Percentiles rank a stretch among this genome's conserved stretches.
phyloP scores from a whole-genome alignment of 139 green algal species.

The Pseudopediastrum boryanum region DNA sequence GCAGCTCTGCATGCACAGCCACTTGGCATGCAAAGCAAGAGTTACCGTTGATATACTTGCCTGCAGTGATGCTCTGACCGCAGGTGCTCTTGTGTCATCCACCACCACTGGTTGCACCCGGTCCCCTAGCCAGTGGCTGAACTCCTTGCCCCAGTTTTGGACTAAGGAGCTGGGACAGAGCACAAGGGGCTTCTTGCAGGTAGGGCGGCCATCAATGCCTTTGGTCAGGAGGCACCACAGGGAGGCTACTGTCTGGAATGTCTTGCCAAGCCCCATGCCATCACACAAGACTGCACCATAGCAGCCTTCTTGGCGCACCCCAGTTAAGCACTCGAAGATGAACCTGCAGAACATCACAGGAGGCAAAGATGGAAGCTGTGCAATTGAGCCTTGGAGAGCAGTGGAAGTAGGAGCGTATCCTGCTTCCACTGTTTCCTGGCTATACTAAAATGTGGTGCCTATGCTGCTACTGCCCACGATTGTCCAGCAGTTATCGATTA shows the following conservation, averaged over 20 bases:
- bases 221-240: constrained; percentile 79
- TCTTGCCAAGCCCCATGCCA: constrained; percentile 72
- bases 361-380: no score
- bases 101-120: constrained; percentile 62
- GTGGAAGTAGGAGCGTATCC: no score
- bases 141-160: constrained; percentile 52
- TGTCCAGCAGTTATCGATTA: no score
- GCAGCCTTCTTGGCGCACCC: constrained; percentile 58
- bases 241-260: constrained; percentile 54
- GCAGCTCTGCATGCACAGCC: not conserved
- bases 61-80: constrained; percentile 55
- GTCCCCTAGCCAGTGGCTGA: constrained; percentile 66
- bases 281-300: constrained; percentile 75
- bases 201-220: constrained; percentile 50
- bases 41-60: constrained; percentile 1
- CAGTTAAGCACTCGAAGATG: constrained; percentile 86
- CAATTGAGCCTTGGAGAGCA: no score
- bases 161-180: constrained; percentile 95
- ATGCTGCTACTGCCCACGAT: no score
- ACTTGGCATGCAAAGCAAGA: not conserved
- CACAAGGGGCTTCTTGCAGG: constrained; percentile 84
- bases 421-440: no score
- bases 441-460: no score
- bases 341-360: constrained; percentile 53
- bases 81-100: constrained; percentile 58